Evolutionary conservation across 352 stramenopile species (phyloP).

Genomic region (Phytopythium kandeliae): DNA sequence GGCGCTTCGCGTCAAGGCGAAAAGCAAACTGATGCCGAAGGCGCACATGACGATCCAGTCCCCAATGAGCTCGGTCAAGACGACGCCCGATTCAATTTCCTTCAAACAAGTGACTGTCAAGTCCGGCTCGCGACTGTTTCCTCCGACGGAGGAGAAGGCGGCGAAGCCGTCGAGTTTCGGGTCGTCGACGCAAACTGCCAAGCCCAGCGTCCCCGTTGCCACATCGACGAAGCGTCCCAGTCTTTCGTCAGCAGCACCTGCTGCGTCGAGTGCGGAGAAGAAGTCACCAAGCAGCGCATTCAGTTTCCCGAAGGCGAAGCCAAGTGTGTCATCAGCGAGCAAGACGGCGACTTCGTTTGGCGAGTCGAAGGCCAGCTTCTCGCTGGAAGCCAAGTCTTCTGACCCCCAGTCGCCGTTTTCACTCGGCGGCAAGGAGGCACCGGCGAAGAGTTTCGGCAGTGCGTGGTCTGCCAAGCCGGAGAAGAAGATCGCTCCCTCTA

Average conservation of each 20-base stretch:
- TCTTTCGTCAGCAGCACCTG: slow-evolving; percentile 12
- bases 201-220: slow-evolving; percentile 20
- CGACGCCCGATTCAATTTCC: slow-evolving; percentile 31
- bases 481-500: slow-evolving; percentile 3
- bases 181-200: slow-evolving; percentile 32
- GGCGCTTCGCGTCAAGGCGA: slow-evolving; percentile 34
- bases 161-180: slow-evolving; percentile 42
- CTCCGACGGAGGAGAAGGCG: slow-evolving; percentile 50
- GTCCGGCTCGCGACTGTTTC: slow-evolving; percentile 50
- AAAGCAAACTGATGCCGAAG: slow-evolving; percentile 67
- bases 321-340: slow-evolving; percentile 3
- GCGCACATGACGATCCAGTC: slow-evolving; percentile 64
- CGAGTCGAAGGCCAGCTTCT: background rate
- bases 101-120: slow-evolving; percentile 56
- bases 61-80: slow-evolving; percentile 45
- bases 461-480: slow-evolving; percentile 13
- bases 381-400: background rate
- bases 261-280: slow-evolving; percentile 5
- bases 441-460: slow-evolving; percentile 18
- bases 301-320: slow-evolving; percentile 24
- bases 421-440: slow-evolving; percentile 21
- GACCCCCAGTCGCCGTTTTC: slow-evolving; percentile 15
- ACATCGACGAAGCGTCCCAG: slow-evolving; percentile 40
- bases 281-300: slow-evolving; percentile 12
- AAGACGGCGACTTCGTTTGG: slow-evolving; percentile 2